A percentile compares a stretch with the other conserved stretches of the same genome.
Evolutionary conservation across 1,139 yeast genomes (phyloP).

Genomic region (Candida pseudoviswanathii): DNA sequence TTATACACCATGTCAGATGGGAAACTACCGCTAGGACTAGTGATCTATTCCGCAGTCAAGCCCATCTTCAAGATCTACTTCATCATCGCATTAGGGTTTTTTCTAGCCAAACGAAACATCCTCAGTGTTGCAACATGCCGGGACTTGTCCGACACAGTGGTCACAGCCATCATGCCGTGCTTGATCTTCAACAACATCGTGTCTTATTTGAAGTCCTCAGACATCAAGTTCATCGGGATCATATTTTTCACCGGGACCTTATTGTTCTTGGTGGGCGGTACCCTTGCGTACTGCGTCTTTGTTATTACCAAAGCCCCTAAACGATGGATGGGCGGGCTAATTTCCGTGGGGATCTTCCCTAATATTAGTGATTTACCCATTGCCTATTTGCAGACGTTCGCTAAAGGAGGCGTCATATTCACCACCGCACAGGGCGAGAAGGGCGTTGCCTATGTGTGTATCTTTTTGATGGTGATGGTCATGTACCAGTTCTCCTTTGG

Average conservation of each 20-base stretch:
- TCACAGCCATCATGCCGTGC: constrained; percentile 75
- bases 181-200: constrained; percentile 79
- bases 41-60: constrained; percentile 79
- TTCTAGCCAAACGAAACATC: constrained; percentile 65
- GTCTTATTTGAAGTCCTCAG: constrained; percentile 64
- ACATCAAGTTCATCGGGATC: constrained; percentile 76
- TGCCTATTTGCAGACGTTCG: constrained; percentile 82
- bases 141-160: constrained; percentile 72
- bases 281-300: constrained; percentile 36
- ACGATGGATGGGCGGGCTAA: constrained; percentile 77
- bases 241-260: constrained; percentile 57
- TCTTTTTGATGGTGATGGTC: constrained; percentile 72
- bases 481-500: constrained; percentile 78
- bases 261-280: constrained; percentile 41
- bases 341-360: constrained; percentile 65
- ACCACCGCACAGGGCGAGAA: constrained; percentile 59
- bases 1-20: constrained; percentile 15
- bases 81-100: constrained; percentile 70
- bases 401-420: constrained; percentile 62
- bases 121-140: constrained; percentile 73
- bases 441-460: constrained; percentile 87
- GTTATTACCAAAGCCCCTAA: constrained; percentile 57
- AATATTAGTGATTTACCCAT: constrained; percentile 85
- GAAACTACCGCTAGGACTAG: constrained; percentile 54
- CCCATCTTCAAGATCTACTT: constrained; percentile 86